phyloP scores from a whole-genome alignment of 176 grass and related monocot species.

The Oryza nivara region DNA sequence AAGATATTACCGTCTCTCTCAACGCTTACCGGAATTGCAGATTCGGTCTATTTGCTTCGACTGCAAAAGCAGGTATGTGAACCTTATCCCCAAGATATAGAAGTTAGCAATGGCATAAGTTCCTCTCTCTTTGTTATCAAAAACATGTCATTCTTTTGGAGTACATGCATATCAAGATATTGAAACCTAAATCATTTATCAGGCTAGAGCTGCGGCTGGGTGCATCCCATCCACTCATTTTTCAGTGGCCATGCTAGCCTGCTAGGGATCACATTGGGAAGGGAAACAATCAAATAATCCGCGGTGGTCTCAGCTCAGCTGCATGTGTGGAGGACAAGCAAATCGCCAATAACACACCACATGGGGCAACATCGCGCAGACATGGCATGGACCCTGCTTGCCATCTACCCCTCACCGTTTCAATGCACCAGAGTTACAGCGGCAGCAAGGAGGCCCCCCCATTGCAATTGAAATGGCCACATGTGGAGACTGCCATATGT shows the following conservation, averaged over 20 bases:
- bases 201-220: background rate
- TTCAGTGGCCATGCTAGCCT: background rate
- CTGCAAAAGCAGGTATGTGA: background rate
- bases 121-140: background rate
- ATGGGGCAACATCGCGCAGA: constrained; percentile 14
- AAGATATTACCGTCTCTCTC: background rate
- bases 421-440: background rate
- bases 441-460: background rate
- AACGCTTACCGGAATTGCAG: background rate
- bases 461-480: background rate
- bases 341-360: constrained; percentile 31
- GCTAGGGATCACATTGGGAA: background rate
- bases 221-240: background rate
- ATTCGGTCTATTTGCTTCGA: background rate
- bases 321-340: background rate
- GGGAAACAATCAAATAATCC: background rate
- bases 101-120: background rate
- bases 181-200: background rate
- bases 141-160: background rate
- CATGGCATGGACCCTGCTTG: background rate
- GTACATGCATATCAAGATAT: background rate
- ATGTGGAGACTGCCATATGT: background rate
- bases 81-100: background rate
- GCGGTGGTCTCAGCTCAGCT: background rate
- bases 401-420: background rate